phyloP scores from a whole-genome alignment of 768 basidiomycete species.

The Russula griseocarnosa region DNA sequence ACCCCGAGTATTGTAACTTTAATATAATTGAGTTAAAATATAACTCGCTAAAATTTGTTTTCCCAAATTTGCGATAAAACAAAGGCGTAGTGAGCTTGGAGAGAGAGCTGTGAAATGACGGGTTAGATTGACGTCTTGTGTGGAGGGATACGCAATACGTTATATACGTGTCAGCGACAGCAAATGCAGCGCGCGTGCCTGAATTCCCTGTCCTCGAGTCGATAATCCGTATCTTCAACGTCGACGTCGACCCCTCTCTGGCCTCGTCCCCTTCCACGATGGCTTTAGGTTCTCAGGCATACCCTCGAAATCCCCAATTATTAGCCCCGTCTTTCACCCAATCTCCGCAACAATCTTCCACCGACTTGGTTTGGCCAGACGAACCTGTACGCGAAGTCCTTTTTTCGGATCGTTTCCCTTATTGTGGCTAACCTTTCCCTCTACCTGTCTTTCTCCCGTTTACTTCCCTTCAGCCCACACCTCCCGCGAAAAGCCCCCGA shows the following conservation, averaged over 20 bases:
- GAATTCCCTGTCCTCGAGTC: slow-evolving; percentile 6
- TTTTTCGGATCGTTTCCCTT: not conserved
- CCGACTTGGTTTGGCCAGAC: slow-evolving; percentile 18
- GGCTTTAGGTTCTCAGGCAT: slow-evolving; percentile 24
- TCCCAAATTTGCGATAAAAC: too few species aligned
- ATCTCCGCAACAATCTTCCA: slow-evolving; percentile 16
- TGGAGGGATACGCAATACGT: not conserved
- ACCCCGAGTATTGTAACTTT: too few species aligned
- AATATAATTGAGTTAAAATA: too few species aligned
- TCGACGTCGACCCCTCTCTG: not conserved
- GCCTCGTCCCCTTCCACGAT: not conserved
- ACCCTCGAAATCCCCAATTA: slow-evolving; percentile 16
- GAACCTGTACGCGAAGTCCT: slow-evolving; percentile 26
- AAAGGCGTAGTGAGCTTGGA: not conserved
- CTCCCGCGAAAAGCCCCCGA: slow-evolving; percentile 40
- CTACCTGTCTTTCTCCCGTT: not conserved
- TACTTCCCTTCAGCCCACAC: slow-evolving; percentile 38
- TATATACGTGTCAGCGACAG: not conserved
- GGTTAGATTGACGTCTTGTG: not conserved
- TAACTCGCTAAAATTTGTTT: too few species aligned
- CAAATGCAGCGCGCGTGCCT: slow-evolving; percentile 2
- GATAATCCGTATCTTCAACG: slow-evolving; percentile 17
- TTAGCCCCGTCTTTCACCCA: slow-evolving; percentile 7
- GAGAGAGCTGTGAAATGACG: not conserved
- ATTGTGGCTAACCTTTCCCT: not conserved